Conservation (phyloP, 2,329 filamentous ascomycete species). For the Alternaria rosae region DNA sequence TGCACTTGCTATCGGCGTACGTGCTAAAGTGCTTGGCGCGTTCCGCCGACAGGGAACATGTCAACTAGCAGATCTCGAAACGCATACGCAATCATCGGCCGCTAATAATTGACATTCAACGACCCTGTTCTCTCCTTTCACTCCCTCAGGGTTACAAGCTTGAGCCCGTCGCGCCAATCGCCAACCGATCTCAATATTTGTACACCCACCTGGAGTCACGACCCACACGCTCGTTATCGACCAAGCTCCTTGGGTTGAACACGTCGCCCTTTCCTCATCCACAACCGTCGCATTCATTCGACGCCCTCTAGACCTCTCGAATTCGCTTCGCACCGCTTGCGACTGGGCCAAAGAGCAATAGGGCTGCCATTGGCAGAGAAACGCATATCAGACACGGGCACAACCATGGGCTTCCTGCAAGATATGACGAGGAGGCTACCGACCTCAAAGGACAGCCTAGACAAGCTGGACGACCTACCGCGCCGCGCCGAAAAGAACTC, state of each 20-base stretch:
- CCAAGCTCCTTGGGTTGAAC: slow-evolving; percentile 21
- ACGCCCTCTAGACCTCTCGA: slow-evolving; percentile 2
- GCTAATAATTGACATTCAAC: slow-evolving; percentile 17
- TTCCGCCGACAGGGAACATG: slow-evolving; percentile 21
- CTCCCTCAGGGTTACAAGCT: background rate
- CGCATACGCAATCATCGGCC: slow-evolving; percentile 32
- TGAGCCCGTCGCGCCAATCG: slow-evolving; percentile 6
- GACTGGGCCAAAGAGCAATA: slow-evolving; percentile 22
- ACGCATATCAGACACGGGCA: slow-evolving; percentile 11
- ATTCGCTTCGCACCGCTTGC: slow-evolving; percentile 3
- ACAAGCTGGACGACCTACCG: slow-evolving; percentile 55
- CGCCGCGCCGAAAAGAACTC: slow-evolving; percentile 53
- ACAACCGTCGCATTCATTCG: slow-evolving; percentile 3
- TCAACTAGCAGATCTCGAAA: slow-evolving; percentile 24
- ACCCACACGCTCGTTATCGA: slow-evolving; percentile 33
- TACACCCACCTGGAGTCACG: slow-evolving; percentile 18
- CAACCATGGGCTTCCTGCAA: slow-evolving; percentile 25
- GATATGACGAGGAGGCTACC: slow-evolving; percentile 57
- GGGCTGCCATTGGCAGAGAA: slow-evolving; percentile 24
- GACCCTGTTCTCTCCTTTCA: slow-evolving; percentile 15
- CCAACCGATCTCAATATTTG: slow-evolving; percentile 9
- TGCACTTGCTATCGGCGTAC: slow-evolving; percentile 17
- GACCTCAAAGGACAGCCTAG: slow-evolving; percentile 50
- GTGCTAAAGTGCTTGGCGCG: slow-evolving; percentile 19
- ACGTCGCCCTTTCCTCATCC: slow-evolving; percentile 22